Evolutionary conservation across 495 filamentous ascomycete species (phyloP).

Genomic region (Podospora pseudoanserina): DNA sequence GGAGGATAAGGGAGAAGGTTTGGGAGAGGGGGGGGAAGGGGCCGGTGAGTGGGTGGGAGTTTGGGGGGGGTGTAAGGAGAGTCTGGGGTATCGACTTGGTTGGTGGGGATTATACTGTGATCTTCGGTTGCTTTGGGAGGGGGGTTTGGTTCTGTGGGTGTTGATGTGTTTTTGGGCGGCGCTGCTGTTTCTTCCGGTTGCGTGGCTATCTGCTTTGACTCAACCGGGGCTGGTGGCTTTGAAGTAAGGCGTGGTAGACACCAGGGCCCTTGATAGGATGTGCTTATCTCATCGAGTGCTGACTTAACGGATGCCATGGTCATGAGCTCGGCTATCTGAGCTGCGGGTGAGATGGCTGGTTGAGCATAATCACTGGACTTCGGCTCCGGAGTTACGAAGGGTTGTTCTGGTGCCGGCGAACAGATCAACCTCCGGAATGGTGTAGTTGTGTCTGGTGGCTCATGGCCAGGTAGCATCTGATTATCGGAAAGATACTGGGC

Average conservation of each 20-base stretch:
- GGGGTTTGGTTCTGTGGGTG: background rate
- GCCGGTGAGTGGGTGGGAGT: constrained; percentile 38
- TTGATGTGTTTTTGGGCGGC: background rate
- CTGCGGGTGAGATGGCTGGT: constrained; percentile 23
- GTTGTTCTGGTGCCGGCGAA: constrained; percentile 31
- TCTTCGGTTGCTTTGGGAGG: background rate
- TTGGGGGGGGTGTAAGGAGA: constrained; percentile 29
- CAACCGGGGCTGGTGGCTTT: constrained; percentile 5
- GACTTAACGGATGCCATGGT: constrained; percentile 38
- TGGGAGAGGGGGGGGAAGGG: constrained; percentile 34
- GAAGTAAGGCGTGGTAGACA: constrained; percentile 37
- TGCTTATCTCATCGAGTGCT: constrained; percentile 37
- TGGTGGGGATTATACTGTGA: too few species aligned
- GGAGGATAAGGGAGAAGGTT: constrained; percentile 70
- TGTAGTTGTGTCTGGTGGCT: constrained; percentile 11
- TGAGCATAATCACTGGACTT: constrained; percentile 22
- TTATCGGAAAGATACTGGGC: constrained; percentile 36
- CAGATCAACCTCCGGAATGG: constrained; percentile 36
- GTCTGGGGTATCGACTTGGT: background rate
- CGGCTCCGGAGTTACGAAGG: constrained; percentile 47
- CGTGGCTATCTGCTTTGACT: background rate
- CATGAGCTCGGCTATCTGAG: constrained; percentile 47
- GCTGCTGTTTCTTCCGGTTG: background rate
- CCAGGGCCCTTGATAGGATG: constrained; percentile 42
- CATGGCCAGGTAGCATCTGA: background rate